Percentiles rank a stretch among this genome's conserved stretches.
Conservation (phyloP, 257 asterid species). For the Euphrasia confusa region DNA sequence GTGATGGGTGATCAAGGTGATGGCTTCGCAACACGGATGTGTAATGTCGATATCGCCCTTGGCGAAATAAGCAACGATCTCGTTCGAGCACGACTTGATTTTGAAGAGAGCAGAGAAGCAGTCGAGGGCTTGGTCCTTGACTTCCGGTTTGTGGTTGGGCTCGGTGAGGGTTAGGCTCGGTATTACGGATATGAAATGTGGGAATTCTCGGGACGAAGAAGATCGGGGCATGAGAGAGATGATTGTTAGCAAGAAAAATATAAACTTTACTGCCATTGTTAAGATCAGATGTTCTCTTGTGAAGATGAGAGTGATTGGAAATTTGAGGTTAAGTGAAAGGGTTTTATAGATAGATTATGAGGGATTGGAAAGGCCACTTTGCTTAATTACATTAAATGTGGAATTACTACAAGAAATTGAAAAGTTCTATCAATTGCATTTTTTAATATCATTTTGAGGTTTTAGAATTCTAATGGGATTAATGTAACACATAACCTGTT, state of each 20-base stretch:
- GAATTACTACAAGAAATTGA: neutral
- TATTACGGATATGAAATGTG: neutral
- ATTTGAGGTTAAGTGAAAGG: neutral
- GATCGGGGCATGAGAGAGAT: conserved; percentile 17
- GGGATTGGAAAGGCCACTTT: neutral
- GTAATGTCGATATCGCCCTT: conserved; percentile 27
- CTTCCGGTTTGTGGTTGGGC: neutral
- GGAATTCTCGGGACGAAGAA: conserved; percentile 7
- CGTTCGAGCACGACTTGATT: conserved; percentile 42
- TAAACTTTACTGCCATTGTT: conserved; percentile 20
- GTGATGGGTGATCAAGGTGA: conserved; percentile 35
- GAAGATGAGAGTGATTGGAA: neutral
- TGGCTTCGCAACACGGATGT: conserved; percentile 38
- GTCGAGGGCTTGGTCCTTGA: conserved; percentile 20
- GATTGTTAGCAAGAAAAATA: conserved; percentile 24
- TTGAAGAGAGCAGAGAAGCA: conserved; percentile 39
- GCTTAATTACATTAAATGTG: neutral
- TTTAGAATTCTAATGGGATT: too few species aligned
- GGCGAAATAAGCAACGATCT: conserved; percentile 32
- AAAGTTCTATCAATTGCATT: neutral
- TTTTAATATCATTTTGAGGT: too few species aligned
- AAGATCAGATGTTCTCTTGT: neutral
- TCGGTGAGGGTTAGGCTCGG: neutral
- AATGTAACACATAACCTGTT: too few species aligned
- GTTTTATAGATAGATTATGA: neutral